A percentile compares a stretch with the other conserved stretches of the same genome.
These are phyloP conservation scores for Pisolithus orientalis DNA, from an alignment of 768 basidiomycete species.

Conservation along the genomic window DNA sequence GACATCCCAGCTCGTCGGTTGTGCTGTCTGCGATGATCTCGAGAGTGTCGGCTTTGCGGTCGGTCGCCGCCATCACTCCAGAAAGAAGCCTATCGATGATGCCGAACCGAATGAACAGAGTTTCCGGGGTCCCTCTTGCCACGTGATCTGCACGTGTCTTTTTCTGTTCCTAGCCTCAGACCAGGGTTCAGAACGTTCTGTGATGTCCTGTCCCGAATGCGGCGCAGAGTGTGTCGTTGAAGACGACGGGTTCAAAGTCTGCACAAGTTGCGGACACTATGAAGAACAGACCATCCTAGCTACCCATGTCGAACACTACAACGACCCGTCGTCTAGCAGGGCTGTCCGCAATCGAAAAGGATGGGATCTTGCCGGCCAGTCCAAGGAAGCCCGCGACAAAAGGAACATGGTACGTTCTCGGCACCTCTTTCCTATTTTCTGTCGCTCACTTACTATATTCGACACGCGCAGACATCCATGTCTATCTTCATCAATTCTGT, in stretches of 20 bases:
- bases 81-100: neutral
- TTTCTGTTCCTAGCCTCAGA: neutral
- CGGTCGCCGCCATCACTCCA: too few relatives aligned
- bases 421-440: slow-evolving; percentile 7
- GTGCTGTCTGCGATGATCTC: too few relatives aligned
- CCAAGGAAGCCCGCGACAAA: slow-evolving; percentile 56
- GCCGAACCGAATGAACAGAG: slow-evolving; percentile 10
- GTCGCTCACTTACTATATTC: slow-evolving; percentile 8
- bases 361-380: slow-evolving; percentile 61
- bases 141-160: slow-evolving; percentile 2
- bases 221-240: slow-evolving; percentile 46
- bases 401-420: slow-evolving; percentile 50
- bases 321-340: slow-evolving; percentile 38
- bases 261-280: slow-evolving; percentile 59
- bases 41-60: too few relatives aligned
- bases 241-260: slow-evolving; percentile 57
- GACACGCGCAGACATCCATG: slow-evolving; percentile 48
- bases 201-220: slow-evolving; percentile 45
- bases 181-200: too few relatives aligned
- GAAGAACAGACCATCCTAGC: slow-evolving; percentile 58
- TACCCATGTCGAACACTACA: slow-evolving; percentile 33
- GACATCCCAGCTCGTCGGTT: too few relatives aligned
- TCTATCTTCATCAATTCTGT: slow-evolving; percentile 56
- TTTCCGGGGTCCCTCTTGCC: slow-evolving; percentile 18
- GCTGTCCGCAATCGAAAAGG: slow-evolving; percentile 43